Conservation (phyloP, 768 basidiomycete species). For the Dentipellis sp. region DNA sequence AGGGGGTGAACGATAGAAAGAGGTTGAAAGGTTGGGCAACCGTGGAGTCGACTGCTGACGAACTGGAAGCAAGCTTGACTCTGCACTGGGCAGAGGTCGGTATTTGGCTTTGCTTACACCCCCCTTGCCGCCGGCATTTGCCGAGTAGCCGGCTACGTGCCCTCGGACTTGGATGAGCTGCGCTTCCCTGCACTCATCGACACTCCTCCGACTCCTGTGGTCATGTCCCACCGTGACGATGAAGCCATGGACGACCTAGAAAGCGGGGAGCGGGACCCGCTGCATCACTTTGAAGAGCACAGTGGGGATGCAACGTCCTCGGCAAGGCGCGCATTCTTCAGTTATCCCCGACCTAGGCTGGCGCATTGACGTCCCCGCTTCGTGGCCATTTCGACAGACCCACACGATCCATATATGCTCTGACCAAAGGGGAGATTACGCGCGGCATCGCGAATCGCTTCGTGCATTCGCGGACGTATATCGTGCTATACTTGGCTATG, state of each 20-base stretch:
- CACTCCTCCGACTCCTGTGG: neutral
- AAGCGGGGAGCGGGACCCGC: constrained; percentile 22
- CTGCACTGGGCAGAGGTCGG: neutral
- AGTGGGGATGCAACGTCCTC: constrained; percentile 9
- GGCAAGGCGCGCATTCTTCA: constrained; percentile 17
- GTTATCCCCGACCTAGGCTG: constrained; percentile 2
- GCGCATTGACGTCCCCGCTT: constrained; percentile 12
- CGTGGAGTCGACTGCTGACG: constrained; percentile 1
- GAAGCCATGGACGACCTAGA: constrained; percentile 22
- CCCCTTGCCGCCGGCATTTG: no score
- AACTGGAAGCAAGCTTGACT: constrained; percentile 3
- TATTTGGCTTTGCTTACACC: constrained; percentile 5
- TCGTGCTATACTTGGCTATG: constrained; percentile 84
- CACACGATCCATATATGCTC: constrained; percentile 75
- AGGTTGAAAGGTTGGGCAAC: no score
- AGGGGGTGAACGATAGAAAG: neutral
- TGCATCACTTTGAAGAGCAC: constrained; percentile 11
- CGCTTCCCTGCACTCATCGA: no score
- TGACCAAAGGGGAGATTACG: constrained; percentile 75
- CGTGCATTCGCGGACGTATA: constrained; percentile 81
- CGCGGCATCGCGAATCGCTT: constrained; percentile 85
- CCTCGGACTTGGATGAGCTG: no score
- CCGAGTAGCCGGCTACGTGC: no score
- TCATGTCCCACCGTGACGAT: constrained; percentile 19
- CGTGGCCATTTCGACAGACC: constrained; percentile 32